Evolutionary conservation across 1,284 basidiomycete genomes (phyloP).

Genomic region (Irpex rosettiformis): DNA sequence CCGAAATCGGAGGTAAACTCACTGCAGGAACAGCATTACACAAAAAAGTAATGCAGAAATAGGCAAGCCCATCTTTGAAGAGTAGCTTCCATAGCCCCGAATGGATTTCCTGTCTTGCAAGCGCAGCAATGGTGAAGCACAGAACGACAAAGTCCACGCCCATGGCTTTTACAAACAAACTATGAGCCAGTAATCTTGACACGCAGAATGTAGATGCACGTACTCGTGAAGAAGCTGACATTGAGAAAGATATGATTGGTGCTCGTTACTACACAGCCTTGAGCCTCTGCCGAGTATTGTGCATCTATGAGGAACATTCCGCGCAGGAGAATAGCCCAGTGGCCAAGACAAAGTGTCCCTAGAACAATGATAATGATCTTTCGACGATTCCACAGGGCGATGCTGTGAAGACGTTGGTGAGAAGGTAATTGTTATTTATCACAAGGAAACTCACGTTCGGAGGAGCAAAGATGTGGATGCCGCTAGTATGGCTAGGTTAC

Average conservation of each 20-base stretch:
- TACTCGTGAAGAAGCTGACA: slow-evolving; percentile 66
- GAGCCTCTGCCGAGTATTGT: slow-evolving; percentile 39
- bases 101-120: slow-evolving; percentile 47
- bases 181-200: not conserved
- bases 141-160: slow-evolving; percentile 62
- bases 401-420: slow-evolving; percentile 32
- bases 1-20: slow-evolving; percentile 24
- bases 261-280: slow-evolving; percentile 46
- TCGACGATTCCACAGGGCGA: slow-evolving; percentile 68
- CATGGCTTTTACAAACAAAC: slow-evolving; percentile 46
- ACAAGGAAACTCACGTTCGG: slow-evolving; percentile 46
- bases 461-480: slow-evolving; percentile 70
- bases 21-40: slow-evolving; percentile 68
- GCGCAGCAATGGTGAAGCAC: slow-evolving; percentile 46
- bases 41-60: slow-evolving; percentile 59
- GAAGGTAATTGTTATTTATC: not conserved
- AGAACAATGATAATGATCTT: slow-evolving; percentile 46
- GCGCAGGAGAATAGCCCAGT: slow-evolving; percentile 65
- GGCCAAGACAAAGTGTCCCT: slow-evolving; percentile 50
- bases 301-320: slow-evolving; percentile 65
- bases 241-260: slow-evolving; percentile 56
- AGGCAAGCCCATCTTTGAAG: slow-evolving; percentile 68
- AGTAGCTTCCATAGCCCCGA: slow-evolving; percentile 60
- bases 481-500: slow-evolving; percentile 61
- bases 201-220: slow-evolving; percentile 22